phyloP scores from a whole-genome alignment of 2,329 filamentous ascomycete species.

The Aureobasidium vineae region DNA sequence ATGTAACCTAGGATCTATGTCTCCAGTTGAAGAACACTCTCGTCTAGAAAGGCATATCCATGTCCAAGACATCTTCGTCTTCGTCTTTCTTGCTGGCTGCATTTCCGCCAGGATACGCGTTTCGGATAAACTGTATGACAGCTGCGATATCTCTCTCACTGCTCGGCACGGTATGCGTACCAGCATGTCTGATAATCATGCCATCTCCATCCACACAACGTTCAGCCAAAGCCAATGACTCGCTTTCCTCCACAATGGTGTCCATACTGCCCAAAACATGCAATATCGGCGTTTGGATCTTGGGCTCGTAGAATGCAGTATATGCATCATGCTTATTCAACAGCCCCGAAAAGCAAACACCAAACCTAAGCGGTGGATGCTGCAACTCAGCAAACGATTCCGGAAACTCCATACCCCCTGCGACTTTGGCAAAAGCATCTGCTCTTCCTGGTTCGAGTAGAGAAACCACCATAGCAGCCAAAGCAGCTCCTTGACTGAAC shows the following conservation, averaged over 20 bases:
- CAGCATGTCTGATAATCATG: constrained; percentile 69
- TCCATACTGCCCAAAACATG: constrained; percentile 83
- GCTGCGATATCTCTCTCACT: constrained; percentile 77
- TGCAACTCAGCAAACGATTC: constrained; percentile 45
- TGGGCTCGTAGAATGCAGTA: constrained; percentile 69
- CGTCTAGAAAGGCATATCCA: constrained; percentile 61
- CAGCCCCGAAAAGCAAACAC: constrained; percentile 75
- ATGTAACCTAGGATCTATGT: neutral
- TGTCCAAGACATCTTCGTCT: constrained; percentile 61
- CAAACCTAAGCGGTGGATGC: constrained; percentile 65
- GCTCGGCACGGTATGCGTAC: constrained; percentile 82
- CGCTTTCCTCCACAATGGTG: constrained; percentile 77
- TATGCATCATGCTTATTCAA: constrained; percentile 60
- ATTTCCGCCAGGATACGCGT: constrained; percentile 45
- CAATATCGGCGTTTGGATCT: constrained; percentile 71
- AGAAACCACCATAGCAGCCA: constrained; percentile 69
- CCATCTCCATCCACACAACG: constrained; percentile 50
- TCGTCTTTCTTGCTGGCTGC: constrained; percentile 35
- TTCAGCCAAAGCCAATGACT: constrained; percentile 66
- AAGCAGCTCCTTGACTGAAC: constrained; percentile 76
- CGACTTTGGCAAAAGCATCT: constrained; percentile 49
- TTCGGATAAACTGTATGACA: constrained; percentile 67
- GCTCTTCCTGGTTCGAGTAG: constrained; percentile 60
- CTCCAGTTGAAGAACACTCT: neutral
- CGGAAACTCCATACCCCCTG: constrained; percentile 52